These are phyloP conservation scores for Multifurca ochricompacta DNA, from an alignment of 768 basidiomycete species.

Conservation along the genomic window DNA sequence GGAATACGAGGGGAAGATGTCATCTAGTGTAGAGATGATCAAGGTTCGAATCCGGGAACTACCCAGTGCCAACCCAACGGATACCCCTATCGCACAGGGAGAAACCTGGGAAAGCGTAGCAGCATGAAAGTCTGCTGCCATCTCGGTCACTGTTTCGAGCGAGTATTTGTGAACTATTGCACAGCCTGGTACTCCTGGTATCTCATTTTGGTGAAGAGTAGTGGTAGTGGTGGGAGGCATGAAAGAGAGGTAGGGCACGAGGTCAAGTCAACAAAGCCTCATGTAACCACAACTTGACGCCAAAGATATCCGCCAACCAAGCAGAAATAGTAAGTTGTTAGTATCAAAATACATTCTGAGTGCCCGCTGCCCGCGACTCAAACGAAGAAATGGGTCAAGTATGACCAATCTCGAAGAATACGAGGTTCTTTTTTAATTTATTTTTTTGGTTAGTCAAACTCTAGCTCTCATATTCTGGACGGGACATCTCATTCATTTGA, in stretches of 20 bases:
- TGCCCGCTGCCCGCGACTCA: neutral
- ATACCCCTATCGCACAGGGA: neutral
- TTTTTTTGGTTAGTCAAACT: too few species aligned
- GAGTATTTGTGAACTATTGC: neutral
- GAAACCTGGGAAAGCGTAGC: neutral
- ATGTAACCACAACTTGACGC: neutral
- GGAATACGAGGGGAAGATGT: conserved; percentile 1
- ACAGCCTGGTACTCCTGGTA: neutral
- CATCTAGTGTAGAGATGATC: neutral
- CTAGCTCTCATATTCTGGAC: too few species aligned
- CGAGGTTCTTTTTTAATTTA: too few species aligned
- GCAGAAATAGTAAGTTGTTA: neutral
- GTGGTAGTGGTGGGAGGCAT: neutral
- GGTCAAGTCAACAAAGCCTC: neutral
- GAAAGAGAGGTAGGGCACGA: neutral
- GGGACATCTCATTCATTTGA: too few species aligned
- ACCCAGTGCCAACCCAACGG: neutral
- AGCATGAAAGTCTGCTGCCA: neutral
- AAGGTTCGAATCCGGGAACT: neutral
- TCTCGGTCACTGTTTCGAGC: neutral
- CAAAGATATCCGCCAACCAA: neutral
- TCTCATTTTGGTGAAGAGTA: neutral
- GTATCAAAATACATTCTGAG: too few species aligned
- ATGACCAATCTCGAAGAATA: too few species aligned
- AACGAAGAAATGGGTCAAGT: neutral